Conservation (phyloP, 1,284 basidiomycete species). For the Xanthoconium separans region DNA sequence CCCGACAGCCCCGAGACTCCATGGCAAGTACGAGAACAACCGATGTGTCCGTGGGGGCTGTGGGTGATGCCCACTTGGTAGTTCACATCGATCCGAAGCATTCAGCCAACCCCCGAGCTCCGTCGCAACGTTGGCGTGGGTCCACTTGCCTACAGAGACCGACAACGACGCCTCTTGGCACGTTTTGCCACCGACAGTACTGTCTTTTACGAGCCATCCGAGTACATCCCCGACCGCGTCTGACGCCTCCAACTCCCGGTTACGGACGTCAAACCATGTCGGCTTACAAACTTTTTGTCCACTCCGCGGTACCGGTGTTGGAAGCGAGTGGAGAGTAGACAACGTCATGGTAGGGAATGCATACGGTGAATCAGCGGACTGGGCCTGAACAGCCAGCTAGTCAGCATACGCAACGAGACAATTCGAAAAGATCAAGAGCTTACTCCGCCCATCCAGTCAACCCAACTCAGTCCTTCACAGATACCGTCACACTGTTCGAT, state of each 20-base stretch:
- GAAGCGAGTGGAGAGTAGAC: slow-evolving; percentile 80
- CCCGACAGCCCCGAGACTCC: slow-evolving; percentile 33
- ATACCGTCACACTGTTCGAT: slow-evolving; percentile 75
- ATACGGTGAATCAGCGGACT: slow-evolving; percentile 70
- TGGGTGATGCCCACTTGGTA: not conserved
- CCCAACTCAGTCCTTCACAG: slow-evolving; percentile 78
- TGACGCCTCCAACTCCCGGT: slow-evolving; percentile 54
- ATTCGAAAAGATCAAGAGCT: slow-evolving; percentile 30
- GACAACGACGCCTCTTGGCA: slow-evolving; percentile 25
- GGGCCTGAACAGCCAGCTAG: slow-evolving; percentile 50
- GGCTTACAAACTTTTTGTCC: slow-evolving; percentile 82
- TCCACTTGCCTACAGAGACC: slow-evolving; percentile 49
- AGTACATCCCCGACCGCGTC: slow-evolving; percentile 56
- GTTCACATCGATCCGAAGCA: slow-evolving; percentile 29
- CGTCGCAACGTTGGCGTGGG: slow-evolving; percentile 47
- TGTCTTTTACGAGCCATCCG: slow-evolving; percentile 48
- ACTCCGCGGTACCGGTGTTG: slow-evolving; percentile 77
- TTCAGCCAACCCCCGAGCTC: slow-evolving; percentile 64
- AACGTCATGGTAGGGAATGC: slow-evolving; percentile 80
- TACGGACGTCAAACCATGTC: slow-evolving; percentile 62
- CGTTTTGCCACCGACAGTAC: slow-evolving; percentile 14
- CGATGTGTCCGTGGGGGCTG: slow-evolving; percentile 45
- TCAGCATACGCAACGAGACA: not conserved
- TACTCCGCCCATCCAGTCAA: slow-evolving; percentile 78
- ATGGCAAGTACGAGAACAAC: slow-evolving; percentile 56